Conservation (phyloP, 179 eudicot species). For the Vitellaria paradoxa region DNA sequence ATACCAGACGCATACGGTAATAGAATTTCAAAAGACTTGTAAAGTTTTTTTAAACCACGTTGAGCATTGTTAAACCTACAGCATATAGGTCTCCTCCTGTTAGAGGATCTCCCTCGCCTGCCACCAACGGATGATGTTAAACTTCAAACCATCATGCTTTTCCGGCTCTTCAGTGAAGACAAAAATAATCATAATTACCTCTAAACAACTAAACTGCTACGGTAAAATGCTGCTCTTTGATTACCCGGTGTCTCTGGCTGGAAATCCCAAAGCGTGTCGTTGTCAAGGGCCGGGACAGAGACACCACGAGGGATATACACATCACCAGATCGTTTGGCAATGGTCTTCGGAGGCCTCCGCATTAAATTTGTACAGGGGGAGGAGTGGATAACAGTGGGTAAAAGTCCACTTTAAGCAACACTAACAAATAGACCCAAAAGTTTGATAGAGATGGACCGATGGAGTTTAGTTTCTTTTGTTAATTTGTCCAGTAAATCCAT, state of each 20-base stretch:
- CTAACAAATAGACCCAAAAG: too few relatives aligned
- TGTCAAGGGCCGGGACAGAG: too few relatives aligned
- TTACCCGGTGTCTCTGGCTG: constrained; percentile 46
- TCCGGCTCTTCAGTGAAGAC: background rate
- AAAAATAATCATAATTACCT: background rate
- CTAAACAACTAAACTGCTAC: background rate
- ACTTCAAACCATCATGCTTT: background rate
- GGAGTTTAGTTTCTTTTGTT: too few relatives aligned
- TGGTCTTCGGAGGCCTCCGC: too few relatives aligned
- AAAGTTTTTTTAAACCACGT: background rate
- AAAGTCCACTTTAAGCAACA: too few relatives aligned
- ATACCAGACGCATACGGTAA: background rate
- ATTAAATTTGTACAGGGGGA: too few relatives aligned
- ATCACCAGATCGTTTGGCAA: too few relatives aligned
- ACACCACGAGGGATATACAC: too few relatives aligned
- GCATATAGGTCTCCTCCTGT: constrained; percentile 99
- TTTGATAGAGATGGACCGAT: too few relatives aligned
- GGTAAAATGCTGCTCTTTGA: constrained; percentile 6
- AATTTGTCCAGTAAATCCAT: too few relatives aligned
- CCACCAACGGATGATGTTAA: constrained; percentile 16
- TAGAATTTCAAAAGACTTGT: background rate
- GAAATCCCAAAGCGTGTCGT: too few relatives aligned
- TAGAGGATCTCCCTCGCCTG: constrained; percentile 93
- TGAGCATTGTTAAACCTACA: constrained; percentile 48
- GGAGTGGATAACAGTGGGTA: too few relatives aligned